These are phyloP conservation scores for Mortierella hygrophila DNA, from an alignment of 192 early-diverging fungal species.

Conservation along the genomic window DNA sequence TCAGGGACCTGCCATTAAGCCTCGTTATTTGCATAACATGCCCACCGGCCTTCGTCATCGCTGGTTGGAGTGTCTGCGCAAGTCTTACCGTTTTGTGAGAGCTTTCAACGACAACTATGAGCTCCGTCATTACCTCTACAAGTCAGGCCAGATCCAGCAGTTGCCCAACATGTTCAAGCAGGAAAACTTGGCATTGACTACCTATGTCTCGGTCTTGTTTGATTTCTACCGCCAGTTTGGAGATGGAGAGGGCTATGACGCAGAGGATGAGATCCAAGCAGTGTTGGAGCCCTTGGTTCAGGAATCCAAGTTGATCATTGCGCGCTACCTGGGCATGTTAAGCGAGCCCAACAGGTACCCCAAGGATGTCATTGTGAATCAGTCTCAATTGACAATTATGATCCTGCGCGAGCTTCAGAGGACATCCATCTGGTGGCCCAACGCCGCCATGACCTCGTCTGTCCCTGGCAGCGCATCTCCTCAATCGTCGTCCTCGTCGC, in stretches of 20 bases:
- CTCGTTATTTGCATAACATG: constrained; percentile 56
- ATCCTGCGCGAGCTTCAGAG: constrained; percentile 57
- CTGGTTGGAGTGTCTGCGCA: constrained; percentile 84
- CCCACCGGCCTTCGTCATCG: constrained; percentile 61
- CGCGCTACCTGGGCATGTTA: constrained; percentile 54
- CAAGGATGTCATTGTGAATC: constrained; percentile 59
- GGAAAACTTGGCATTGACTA: constrained; percentile 82
- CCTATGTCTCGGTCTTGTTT: constrained; percentile 79
- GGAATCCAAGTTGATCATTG: constrained; percentile 59
- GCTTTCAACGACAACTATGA: constrained; percentile 85
- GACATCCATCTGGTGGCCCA: constrained; percentile 57
- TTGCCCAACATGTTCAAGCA: constrained; percentile 95
- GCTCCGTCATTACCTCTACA: constrained; percentile 85
- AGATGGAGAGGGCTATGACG: constrained; percentile 56
- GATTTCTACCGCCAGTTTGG: constrained; percentile 72
- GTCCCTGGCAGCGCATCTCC: constrained; percentile 3
- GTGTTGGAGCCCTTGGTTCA: constrained; percentile 57
- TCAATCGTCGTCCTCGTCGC: constrained; percentile 11
- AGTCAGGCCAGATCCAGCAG: constrained; percentile 87
- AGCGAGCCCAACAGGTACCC: constrained; percentile 57
- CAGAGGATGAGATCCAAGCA: constrained; percentile 50
- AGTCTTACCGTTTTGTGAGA: constrained; percentile 84
- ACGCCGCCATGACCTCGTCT: constrained; percentile 27
- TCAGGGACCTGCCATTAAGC: constrained; percentile 33
- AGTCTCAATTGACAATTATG: constrained; percentile 60